Percentiles rank a stretch among this genome's conserved stretches.
phyloP scores from a whole-genome alignment of 176 grass and related monocot genomes.

The Eragrostis nindensis region DNA sequence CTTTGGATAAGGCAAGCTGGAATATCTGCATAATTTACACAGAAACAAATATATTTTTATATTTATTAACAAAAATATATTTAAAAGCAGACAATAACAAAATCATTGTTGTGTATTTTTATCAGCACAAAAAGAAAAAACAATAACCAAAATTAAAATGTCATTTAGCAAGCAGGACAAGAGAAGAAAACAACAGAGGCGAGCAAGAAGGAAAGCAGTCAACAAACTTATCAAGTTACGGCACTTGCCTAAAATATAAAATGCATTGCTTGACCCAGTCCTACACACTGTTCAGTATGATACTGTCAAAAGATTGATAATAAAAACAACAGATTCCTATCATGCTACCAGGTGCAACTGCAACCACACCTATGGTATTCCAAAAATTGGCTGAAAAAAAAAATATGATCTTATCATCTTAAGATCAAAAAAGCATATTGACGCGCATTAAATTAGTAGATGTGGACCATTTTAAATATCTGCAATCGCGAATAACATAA shows the following conservation, averaged over 20 bases:
- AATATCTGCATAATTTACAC: slow-evolving; percentile 68
- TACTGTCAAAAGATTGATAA: slow-evolving; percentile 27
- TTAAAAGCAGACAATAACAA: slow-evolving; percentile 12
- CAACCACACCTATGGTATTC: background rate
- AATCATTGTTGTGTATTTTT: slow-evolving; percentile 1
- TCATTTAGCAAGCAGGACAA: slow-evolving; percentile 31
- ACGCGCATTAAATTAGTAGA: background rate
- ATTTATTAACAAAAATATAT: slow-evolving; percentile 4
- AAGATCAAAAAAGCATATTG: background rate
- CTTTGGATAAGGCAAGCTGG: slow-evolving; percentile 70
- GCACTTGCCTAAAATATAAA: background rate
- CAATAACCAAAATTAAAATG: background rate
- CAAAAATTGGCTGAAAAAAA: background rate
- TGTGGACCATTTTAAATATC: slow-evolving; percentile 9
- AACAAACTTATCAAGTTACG: background rate
- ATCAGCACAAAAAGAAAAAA: background rate
- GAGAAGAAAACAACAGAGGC: slow-evolving; percentile 28
- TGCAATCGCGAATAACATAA: background rate
- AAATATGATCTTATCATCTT: background rate
- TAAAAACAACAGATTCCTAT: background rate
- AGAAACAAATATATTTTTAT: background rate
- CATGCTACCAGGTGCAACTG: slow-evolving; percentile 5
- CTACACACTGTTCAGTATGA: slow-evolving; percentile 2
- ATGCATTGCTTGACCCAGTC: slow-evolving; percentile 27
- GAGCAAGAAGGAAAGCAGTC: background rate